A percentile compares a stretch with the other conserved stretches of the same genome.
Evolutionary conservation across 2,329 filamentous ascomycete species (phyloP).

Genomic region (Beauveria caledonica): DNA sequence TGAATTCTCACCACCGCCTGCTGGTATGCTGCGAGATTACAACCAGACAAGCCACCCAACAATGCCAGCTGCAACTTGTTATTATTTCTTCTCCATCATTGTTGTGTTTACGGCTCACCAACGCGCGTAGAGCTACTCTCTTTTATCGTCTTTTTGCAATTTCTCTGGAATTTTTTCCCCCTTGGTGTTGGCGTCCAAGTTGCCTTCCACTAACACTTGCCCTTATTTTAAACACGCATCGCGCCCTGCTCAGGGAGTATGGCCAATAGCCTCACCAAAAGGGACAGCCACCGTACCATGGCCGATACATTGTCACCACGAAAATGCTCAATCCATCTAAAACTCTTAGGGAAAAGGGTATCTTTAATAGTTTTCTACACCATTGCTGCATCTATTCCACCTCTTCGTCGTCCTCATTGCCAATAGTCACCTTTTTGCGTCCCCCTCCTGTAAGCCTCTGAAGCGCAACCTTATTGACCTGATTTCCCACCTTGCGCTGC

Average conservation of each 20-base stretch:
- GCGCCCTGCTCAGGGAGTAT: conserved; percentile 5
- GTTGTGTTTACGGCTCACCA: background rate
- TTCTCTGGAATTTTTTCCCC: background rate
- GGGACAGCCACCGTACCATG: background rate
- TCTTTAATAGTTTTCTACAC: conserved; percentile 9
- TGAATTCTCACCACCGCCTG: background rate
- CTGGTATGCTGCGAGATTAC: conserved; percentile 11
- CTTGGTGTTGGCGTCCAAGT: background rate
- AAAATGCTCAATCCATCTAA: background rate
- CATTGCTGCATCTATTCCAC: conserved; percentile 26
- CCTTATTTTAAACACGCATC: background rate
- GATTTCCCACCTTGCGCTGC: conserved; percentile 88
- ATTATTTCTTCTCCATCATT: background rate
- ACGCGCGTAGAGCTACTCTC: background rate
- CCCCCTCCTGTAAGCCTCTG: conserved; percentile 79
- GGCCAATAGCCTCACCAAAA: conserved; percentile 6
- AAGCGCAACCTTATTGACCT: conserved; percentile 83
- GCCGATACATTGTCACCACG: background rate
- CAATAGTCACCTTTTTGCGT: conserved; percentile 83
- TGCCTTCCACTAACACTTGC: background rate
- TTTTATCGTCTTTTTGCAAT: background rate
- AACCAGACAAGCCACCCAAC: conserved; percentile 1
- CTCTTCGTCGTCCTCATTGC: conserved; percentile 58
- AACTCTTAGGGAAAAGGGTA: conserved; percentile 5
- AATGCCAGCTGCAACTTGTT: background rate